phyloP scores from a whole-genome alignment of 768 basidiomycete species.

The Psilocybe azurescens region DNA sequence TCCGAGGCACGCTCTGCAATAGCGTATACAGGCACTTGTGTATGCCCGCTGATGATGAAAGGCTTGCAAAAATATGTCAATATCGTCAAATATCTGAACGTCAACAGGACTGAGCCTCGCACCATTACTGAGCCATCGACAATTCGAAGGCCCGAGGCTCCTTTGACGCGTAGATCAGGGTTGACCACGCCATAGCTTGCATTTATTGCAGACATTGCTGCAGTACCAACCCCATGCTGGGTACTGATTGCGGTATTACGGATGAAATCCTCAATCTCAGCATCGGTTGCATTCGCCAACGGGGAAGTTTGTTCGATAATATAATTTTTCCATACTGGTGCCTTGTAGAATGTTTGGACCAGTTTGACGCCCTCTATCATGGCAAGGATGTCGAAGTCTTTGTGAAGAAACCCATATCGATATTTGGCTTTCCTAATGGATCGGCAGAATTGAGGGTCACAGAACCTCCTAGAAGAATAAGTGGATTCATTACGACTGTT shows the following conservation, averaged over 20 bases:
- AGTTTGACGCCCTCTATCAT: conserved; percentile 4
- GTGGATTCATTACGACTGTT: background rate
- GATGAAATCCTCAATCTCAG: conserved; percentile 1
- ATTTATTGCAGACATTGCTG: background rate
- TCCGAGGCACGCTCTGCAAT: background rate
- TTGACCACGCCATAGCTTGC: background rate
- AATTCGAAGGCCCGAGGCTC: background rate
- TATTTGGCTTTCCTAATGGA: conserved; percentile 1
- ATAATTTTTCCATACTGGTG: conserved; percentile 6
- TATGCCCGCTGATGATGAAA: background rate
- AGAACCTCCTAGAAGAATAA: background rate
- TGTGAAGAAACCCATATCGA: conserved; percentile 3
- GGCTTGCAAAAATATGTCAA: background rate
- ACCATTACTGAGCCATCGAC: conserved; percentile 3
- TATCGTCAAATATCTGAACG: background rate
- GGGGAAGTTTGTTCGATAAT: background rate
- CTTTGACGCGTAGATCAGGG: conserved; percentile 1
- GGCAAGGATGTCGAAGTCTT: conserved; percentile 1
- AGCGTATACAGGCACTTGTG: background rate
- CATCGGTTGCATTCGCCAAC: background rate
- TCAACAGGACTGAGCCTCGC: background rate
- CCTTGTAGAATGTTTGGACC: background rate
- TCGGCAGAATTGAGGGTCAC: conserved; percentile 1
- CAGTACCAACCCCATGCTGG: background rate
- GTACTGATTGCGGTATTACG: background rate